Evolutionary conservation across 2,329 filamentous ascomycete species (phyloP).

Genomic region (Penicillium sp.): DNA sequence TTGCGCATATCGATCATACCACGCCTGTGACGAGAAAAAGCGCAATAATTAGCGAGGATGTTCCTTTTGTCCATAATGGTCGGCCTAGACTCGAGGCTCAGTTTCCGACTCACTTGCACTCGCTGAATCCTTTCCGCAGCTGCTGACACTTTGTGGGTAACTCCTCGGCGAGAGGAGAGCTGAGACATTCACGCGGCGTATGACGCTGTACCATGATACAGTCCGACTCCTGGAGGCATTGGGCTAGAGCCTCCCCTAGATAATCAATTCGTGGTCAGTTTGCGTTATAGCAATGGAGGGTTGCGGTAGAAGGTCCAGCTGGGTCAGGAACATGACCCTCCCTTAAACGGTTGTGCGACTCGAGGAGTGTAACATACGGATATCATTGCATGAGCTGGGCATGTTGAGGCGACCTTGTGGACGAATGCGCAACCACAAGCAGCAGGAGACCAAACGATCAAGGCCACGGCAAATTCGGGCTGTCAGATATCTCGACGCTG

Average conservation of each 20-base stretch:
- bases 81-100: neutral
- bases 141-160: slow-evolving; percentile 88
- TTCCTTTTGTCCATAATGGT: neutral
- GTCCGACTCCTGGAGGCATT: slow-evolving; percentile 94
- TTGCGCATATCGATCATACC: slow-evolving; percentile 99
- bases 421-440: slow-evolving; percentile 2
- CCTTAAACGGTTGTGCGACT: neutral
- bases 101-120: slow-evolving; percentile 66
- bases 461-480: slow-evolving; percentile 18
- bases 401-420: slow-evolving; percentile 50
- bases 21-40: slow-evolving; percentile 46
- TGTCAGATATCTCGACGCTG: slow-evolving; percentile 13
- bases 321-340: neutral
- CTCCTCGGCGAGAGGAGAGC: slow-evolving; percentile 73
- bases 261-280: slow-evolving; percentile 18
- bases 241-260: slow-evolving; percentile 81
- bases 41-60: slow-evolving; percentile 5
- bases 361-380: slow-evolving; percentile 62
- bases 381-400: slow-evolving; percentile 96
- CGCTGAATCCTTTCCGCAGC: slow-evolving; percentile 85
- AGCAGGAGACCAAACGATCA: neutral
- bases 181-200: slow-evolving; percentile 81
- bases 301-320: neutral
- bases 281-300: slow-evolving; percentile 4
- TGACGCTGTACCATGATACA: slow-evolving; percentile 93